Percentiles rank a stretch among this genome's conserved stretches.
Conservation (phyloP, 1,284 basidiomycete species). For the Rhodotorula sp. region DNA sequence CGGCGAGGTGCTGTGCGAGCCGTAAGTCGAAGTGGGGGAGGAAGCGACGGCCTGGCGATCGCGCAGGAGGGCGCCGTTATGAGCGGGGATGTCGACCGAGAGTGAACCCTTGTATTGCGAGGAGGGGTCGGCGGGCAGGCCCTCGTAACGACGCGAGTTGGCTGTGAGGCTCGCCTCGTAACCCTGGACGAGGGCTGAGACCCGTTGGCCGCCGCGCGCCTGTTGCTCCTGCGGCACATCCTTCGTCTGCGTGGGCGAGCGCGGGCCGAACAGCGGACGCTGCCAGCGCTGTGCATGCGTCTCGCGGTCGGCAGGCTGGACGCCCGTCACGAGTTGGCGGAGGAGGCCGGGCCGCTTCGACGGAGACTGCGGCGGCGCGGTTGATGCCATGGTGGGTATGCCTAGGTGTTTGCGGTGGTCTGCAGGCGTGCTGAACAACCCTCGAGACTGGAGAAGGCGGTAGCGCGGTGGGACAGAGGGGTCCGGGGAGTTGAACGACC, state of each 20-base stretch:
- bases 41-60: neutral
- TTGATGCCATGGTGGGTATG: neutral
- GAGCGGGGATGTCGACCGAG: neutral
- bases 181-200: slow-evolving; percentile 30
- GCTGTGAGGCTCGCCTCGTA: slow-evolving; percentile 28
- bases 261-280: neutral
- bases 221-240: neutral
- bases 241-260: neutral
- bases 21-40: neutral
- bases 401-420: no score
- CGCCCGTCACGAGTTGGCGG: slow-evolving; percentile 30
- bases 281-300: slow-evolving; percentile 23
- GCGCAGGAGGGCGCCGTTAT: neutral
- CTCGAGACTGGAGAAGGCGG: neutral
- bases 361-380: slow-evolving; percentile 13
- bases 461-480: neutral
- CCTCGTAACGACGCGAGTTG: slow-evolving; percentile 21
- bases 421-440: no score
- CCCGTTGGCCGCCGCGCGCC: slow-evolving; percentile 2
- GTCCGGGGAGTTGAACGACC: no score
- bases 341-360: slow-evolving; percentile 14
- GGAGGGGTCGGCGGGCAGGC: neutral
- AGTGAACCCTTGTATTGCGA: slow-evolving; percentile 4
- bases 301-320: slow-evolving; percentile 15
- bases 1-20: slow-evolving; percentile 3